phyloP scores from a whole-genome alignment of 2,329 filamentous ascomycete genomes.

The Magnaporthales sp. region DNA sequence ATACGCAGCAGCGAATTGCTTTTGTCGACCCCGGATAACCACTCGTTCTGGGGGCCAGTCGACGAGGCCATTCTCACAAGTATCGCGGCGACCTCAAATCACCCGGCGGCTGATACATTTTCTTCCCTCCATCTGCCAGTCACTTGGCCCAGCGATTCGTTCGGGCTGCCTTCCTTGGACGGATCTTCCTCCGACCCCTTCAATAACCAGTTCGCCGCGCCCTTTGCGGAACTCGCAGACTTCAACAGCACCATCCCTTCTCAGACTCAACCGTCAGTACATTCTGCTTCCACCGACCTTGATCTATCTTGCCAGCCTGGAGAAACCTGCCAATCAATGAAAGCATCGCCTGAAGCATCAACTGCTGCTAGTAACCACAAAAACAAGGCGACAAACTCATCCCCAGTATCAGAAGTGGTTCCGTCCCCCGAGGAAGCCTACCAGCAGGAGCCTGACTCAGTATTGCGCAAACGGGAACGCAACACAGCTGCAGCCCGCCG shows the following conservation, averaged over 20 bases:
- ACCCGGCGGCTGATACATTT: neutral
- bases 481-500: constrained; percentile 56
- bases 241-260: neutral
- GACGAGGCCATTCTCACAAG: neutral
- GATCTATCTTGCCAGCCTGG: neutral
- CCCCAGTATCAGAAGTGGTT: neutral
- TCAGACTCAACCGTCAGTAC: neutral
- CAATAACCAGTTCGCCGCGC: neutral
- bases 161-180: neutral
- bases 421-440: neutral
- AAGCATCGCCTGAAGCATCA: neutral
- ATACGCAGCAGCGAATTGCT: constrained; percentile 2
- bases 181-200: neutral
- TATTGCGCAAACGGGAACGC: constrained; percentile 39
- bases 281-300: neutral
- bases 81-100: neutral
- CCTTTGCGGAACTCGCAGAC: neutral
- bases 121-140: neutral
- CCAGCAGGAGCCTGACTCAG: neutral
- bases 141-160: neutral
- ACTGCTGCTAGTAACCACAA: neutral
- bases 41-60: neutral
- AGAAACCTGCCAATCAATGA: neutral
- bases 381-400: neutral
- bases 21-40: constrained; percentile 3